phyloP scores from a whole-genome alignment of 2,329 filamentous ascomycete species.

The Chaetothyriales sp. region DNA sequence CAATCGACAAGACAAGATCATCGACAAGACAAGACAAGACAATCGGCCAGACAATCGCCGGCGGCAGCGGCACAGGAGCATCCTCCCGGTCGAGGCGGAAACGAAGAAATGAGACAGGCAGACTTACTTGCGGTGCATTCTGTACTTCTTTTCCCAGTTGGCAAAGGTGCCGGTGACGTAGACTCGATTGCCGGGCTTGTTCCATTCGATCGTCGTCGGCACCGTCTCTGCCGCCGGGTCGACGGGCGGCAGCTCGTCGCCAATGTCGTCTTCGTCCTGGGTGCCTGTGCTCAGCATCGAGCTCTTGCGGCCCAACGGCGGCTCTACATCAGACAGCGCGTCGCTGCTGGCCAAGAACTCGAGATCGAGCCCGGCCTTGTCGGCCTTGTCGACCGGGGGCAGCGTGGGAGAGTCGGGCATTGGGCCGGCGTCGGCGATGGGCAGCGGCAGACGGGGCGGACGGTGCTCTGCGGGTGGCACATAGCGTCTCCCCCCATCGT shows the following conservation, averaged over 20 bases:
- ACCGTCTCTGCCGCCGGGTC: conserved; percentile 62
- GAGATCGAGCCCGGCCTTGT: conserved; percentile 39
- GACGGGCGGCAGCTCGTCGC: conserved; percentile 59
- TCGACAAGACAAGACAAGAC: neutral
- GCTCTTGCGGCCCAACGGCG: conserved; percentile 41
- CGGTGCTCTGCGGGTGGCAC: conserved; percentile 17
- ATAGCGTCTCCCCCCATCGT: conserved; percentile 12
- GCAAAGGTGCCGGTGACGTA: conserved; percentile 75
- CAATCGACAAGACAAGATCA: too few relatives aligned
- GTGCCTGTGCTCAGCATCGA: conserved; percentile 43
- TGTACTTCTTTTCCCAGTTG: conserved; percentile 90
- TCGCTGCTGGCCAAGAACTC: conserved; percentile 25
- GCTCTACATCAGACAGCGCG: conserved; percentile 34
- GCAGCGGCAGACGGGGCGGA: conserved; percentile 80
- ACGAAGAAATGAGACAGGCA: conserved; percentile 8
- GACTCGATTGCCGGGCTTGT: conserved; percentile 67
- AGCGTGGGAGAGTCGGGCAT: conserved; percentile 84
- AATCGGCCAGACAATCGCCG: too few relatives aligned
- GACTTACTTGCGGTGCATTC: conserved; percentile 70
- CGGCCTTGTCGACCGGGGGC: conserved; percentile 49
- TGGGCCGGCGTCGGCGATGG: conserved; percentile 82
- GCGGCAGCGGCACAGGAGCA: neutral
- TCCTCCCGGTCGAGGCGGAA: neutral
- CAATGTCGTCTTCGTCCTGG: conserved; percentile 61
- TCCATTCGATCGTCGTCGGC: conserved; percentile 77